Conservation (phyloP, 2,329 filamentous ascomycete species). For the Ceratocystis alfenasii region DNA sequence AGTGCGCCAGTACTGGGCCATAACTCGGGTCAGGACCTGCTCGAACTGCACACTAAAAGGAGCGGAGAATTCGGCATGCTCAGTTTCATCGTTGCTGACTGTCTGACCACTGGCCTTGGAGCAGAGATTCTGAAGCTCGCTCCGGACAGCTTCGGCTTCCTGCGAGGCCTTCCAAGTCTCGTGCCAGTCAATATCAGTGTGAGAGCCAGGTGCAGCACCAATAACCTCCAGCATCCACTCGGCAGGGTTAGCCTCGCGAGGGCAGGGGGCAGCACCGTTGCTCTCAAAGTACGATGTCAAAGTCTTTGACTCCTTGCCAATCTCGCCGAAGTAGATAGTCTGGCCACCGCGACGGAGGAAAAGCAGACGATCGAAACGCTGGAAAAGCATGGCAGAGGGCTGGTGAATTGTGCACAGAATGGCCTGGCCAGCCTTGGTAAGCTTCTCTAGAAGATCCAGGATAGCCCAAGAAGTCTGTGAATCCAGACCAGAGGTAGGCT, state of each 20-base stretch:
- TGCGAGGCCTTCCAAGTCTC: slow-evolving; percentile 47
- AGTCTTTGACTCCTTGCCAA: slow-evolving; percentile 56
- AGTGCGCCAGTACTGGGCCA: slow-evolving; percentile 86
- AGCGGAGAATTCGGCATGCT: slow-evolving; percentile 61
- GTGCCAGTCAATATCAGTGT: slow-evolving; percentile 54
- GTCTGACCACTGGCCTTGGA: slow-evolving; percentile 30
- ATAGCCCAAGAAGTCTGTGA: slow-evolving; percentile 91
- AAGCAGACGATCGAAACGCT: slow-evolving; percentile 72
- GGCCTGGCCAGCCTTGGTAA: slow-evolving; percentile 78
- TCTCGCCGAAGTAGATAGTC: slow-evolving; percentile 72
- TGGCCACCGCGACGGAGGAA: slow-evolving; percentile 65
- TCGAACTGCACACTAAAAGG: slow-evolving; percentile 56
- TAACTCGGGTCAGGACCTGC: slow-evolving; percentile 60
- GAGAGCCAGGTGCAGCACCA: slow-evolving; percentile 51
- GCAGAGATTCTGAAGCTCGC: slow-evolving; percentile 47
- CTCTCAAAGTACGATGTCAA: slow-evolving; percentile 66
- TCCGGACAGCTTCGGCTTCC: slow-evolving; percentile 44
- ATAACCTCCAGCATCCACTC: slow-evolving; percentile 64
- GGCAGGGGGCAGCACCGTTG: slow-evolving; percentile 54
- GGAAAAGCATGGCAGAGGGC: slow-evolving; percentile 89
- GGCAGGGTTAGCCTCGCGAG: slow-evolving; percentile 60
- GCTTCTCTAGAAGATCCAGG: slow-evolving; percentile 72
- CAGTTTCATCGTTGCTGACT: slow-evolving; percentile 20
- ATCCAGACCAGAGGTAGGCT: slow-evolving; percentile 89
- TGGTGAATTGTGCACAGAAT: slow-evolving; percentile 97